A percentile compares a stretch with the other conserved stretches of the same genome.
Conservation (phyloP, 2,329 filamentous ascomycete species). For the Chrysoporthe puriensis region DNA sequence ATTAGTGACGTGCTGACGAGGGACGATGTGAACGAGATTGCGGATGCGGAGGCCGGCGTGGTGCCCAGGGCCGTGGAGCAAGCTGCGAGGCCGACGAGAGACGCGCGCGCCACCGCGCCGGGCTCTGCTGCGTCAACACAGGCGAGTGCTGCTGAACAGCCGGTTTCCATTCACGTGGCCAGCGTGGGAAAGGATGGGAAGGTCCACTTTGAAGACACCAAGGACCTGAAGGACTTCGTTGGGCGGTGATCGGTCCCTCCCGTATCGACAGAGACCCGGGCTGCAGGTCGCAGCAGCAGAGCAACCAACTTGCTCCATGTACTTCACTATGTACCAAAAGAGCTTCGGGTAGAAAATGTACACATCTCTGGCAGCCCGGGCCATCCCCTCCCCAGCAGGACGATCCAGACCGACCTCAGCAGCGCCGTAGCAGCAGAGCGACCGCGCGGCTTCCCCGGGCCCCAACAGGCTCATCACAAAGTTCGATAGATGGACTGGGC, state of each 20-base stretch:
- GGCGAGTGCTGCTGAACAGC: conserved; percentile 39
- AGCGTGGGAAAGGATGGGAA: conserved; percentile 64
- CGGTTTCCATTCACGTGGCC: conserved; percentile 58
- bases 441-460: not conserved
- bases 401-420: not conserved
- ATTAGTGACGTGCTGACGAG: conserved; percentile 77
- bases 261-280: not conserved
- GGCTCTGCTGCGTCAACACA: conserved; percentile 34
- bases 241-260: conserved; percentile 37
- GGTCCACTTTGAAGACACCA: conserved; percentile 66
- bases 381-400: not conserved
- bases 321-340: conserved; percentile 22
- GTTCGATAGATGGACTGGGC: not conserved
- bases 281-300: not conserved
- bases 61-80: conserved; percentile 62
- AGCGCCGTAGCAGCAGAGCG: not conserved
- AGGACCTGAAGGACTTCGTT: conserved; percentile 60
- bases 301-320: conserved; percentile 1
- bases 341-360: not conserved
- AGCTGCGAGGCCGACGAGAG: conserved; percentile 43
- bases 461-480: not conserved
- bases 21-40: conserved; percentile 87
- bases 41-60: conserved; percentile 75
- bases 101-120: conserved; percentile 3
- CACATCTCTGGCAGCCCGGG: not conserved